Percentiles rank a stretch among this genome's conserved stretches.
phyloP scores from a whole-genome alignment of 2,329 filamentous ascomycete species.

The Diaporthe eres region DNA sequence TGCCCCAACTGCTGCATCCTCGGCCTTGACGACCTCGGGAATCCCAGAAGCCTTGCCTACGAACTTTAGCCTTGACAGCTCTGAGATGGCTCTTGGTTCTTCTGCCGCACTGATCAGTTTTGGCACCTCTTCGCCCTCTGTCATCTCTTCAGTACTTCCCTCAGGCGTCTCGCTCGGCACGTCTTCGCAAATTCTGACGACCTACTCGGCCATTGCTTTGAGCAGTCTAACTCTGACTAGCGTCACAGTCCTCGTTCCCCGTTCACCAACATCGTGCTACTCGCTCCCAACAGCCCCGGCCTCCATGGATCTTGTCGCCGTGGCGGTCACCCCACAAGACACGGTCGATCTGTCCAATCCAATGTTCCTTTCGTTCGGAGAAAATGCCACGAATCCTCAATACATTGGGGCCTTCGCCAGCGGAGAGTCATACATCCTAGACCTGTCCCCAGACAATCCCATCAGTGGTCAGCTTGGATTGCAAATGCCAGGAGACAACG shows the following conservation, averaged over 20 bases:
- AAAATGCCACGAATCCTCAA: constrained; percentile 45
- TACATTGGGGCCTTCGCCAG: constrained; percentile 44
- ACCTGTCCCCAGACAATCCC: constrained; percentile 43
- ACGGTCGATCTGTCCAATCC: constrained; percentile 40
- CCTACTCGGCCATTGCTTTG: constrained; percentile 37
- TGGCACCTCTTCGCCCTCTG: constrained; percentile 39
- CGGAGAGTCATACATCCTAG: constrained; percentile 43
- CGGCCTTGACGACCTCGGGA: constrained; percentile 39
- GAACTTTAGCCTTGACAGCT: constrained; percentile 32
- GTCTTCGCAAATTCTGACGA: constrained; percentile 33
- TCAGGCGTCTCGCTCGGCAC: constrained; percentile 33
- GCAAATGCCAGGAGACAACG: constrained; percentile 41
- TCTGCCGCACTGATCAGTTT: constrained; percentile 40
- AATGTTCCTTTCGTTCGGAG: constrained; percentile 44
- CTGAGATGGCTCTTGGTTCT: constrained; percentile 27
- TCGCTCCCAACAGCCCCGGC: constrained; percentile 43
- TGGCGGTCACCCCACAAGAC: constrained; percentile 39
- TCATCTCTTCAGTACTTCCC: constrained; percentile 35
- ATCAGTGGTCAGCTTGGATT: constrained; percentile 43
- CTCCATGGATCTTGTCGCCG: constrained; percentile 44
- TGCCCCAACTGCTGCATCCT: constrained; percentile 37
- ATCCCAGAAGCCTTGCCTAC: constrained; percentile 35
- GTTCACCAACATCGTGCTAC: constrained; percentile 46
- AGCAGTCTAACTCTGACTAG: constrained; percentile 41
- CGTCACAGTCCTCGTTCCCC: constrained; percentile 44